Conservation (phyloP, 768 basidiomycete species). For the Sarcodon sp. region DNA sequence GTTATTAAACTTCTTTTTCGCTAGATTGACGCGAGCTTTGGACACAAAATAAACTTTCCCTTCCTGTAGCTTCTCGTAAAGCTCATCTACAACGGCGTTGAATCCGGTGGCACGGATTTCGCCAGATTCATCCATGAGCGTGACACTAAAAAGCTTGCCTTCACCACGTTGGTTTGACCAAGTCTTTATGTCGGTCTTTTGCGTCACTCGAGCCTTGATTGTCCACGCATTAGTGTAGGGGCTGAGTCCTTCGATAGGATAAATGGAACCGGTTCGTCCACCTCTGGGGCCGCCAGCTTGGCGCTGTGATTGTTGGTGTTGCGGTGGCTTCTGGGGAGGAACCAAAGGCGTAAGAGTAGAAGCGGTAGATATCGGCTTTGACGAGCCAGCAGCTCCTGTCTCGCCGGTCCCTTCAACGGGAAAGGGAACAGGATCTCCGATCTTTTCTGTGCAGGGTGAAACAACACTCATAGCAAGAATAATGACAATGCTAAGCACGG, state of each 20-base stretch:
- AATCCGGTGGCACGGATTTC: slow-evolving; percentile 88
- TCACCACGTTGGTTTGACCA: slow-evolving; percentile 88
- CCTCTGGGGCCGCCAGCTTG: slow-evolving; percentile 1
- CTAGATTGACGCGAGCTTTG: slow-evolving; percentile 84
- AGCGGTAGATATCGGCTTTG: slow-evolving; percentile 17
- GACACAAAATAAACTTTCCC: slow-evolving; percentile 89
- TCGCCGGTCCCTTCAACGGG: slow-evolving; percentile 20
- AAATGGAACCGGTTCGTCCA: slow-evolving; percentile 20
- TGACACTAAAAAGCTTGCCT: slow-evolving; percentile 89
- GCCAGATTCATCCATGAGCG: slow-evolving; percentile 89
- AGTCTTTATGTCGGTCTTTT: slow-evolving; percentile 80
- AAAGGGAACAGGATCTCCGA: slow-evolving; percentile 45
- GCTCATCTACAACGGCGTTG: slow-evolving; percentile 71
- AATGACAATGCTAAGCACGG: slow-evolving; percentile 56
- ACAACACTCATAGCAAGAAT: slow-evolving; percentile 55
- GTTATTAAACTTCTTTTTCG: slow-evolving; percentile 94
- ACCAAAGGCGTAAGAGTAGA: slow-evolving; percentile 12
- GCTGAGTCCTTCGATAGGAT: slow-evolving; percentile 88
- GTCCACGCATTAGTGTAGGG: slow-evolving; percentile 99
- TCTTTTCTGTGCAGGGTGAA: slow-evolving; percentile 45
- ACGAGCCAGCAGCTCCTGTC: slow-evolving; percentile 12
- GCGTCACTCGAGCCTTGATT: slow-evolving; percentile 86
- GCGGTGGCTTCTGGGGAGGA: slow-evolving; percentile 6
- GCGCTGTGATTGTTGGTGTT: slow-evolving; percentile 1
- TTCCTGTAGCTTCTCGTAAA: slow-evolving; percentile 80